Conservation (phyloP, 805 yeast species). For the Kodamaea lidongshanica region DNA sequence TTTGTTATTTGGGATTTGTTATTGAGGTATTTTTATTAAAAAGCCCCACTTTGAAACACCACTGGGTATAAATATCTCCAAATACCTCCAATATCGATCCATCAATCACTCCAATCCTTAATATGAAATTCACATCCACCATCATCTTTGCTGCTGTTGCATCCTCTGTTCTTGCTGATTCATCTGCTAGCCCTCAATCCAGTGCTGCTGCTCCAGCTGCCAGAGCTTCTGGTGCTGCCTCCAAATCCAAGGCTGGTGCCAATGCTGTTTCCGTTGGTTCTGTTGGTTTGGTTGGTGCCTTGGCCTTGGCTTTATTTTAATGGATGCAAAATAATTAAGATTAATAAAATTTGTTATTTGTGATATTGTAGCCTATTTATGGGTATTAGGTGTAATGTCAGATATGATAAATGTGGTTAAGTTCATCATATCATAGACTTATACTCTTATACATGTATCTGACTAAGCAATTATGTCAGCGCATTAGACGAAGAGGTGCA, state of each 20-base stretch:
- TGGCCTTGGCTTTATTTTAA: conserved; percentile 23
- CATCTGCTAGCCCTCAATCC: conserved; percentile 3
- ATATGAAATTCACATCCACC: conserved; percentile 13
- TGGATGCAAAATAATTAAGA: too few species aligned
- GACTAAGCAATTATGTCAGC: too few species aligned
- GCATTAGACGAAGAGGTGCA: too few species aligned
- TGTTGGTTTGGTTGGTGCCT: conserved; percentile 21
- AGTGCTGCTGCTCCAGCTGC: conserved; percentile 2
- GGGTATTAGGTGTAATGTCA: too few species aligned
- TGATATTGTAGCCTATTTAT: too few species aligned
- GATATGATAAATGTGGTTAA: too few species aligned
- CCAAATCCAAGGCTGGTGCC: conserved; percentile 8
- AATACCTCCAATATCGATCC: conserved; percentile 2
- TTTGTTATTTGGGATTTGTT: too few species aligned
- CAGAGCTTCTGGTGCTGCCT: conserved; percentile 2
- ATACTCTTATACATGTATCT: too few species aligned
- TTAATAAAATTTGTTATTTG: too few species aligned
- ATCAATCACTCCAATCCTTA: background rate
- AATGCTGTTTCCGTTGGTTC: conserved; percentile 13
- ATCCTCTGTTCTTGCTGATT: conserved; percentile 9
- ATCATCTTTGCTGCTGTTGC: conserved; percentile 6
- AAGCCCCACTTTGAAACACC: too few species aligned
- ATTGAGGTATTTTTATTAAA: too few species aligned
- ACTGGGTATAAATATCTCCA: background rate
- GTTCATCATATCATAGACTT: too few species aligned